phyloP scores from a whole-genome alignment of 2,329 filamentous ascomycete genomes.

The Trichoderma hamatum region DNA sequence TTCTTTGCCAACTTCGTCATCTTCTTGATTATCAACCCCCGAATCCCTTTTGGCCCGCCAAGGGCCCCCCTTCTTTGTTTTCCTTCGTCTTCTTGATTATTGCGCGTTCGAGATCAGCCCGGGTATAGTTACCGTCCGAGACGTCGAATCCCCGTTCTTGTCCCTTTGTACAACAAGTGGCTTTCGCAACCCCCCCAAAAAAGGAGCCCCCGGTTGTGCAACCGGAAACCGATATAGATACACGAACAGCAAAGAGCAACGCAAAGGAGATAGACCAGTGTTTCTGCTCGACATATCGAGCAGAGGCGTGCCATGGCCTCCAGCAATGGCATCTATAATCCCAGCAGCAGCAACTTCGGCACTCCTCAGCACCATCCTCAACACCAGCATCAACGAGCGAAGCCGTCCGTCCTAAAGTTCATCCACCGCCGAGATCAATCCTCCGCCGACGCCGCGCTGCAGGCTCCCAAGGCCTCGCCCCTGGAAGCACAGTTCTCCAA shows the following conservation, averaged over 20 bases:
- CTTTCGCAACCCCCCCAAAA: background rate
- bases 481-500: slow-evolving; percentile 33
- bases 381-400: slow-evolving; percentile 43
- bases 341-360: slow-evolving; percentile 24
- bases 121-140: slow-evolving; percentile 7
- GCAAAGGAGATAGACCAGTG: background rate
- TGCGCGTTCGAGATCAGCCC: background rate
- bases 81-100: background rate
- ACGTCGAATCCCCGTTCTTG: slow-evolving; percentile 4
- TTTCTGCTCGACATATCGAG: background rate
- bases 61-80: background rate
- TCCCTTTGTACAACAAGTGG: slow-evolving; percentile 9
- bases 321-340: slow-evolving; percentile 24
- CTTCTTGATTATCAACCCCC: background rate
- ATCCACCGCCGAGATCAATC: slow-evolving; percentile 54
- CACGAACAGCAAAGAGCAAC: background rate
- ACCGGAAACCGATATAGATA: slow-evolving; percentile 3
- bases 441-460: slow-evolving; percentile 46
- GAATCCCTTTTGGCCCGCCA: slow-evolving; percentile 7
- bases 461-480: slow-evolving; percentile 30
- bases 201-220: background rate
- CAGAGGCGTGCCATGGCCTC: slow-evolving; percentile 31
- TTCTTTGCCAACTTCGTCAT: slow-evolving; percentile 1
- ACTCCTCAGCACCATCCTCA: slow-evolving; percentile 37
- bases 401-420: slow-evolving; percentile 55